Conservation (phyloP, 305 asterid genomes). For the Solanum hybrid region DNA sequence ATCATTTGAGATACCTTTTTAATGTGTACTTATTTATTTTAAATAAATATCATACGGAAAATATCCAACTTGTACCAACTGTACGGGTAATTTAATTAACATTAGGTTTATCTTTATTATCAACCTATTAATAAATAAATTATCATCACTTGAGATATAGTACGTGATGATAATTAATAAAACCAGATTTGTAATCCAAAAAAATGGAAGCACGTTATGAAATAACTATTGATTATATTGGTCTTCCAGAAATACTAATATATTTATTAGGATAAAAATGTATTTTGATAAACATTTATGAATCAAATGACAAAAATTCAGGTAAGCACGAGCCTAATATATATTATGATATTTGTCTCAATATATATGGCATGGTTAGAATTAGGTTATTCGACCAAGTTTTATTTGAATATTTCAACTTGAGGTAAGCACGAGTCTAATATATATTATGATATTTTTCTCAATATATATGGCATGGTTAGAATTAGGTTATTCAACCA, state of each 20-base stretch:
- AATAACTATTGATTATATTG: not conserved
- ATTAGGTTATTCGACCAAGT: no score
- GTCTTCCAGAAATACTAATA: not conserved
- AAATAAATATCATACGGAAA: not conserved
- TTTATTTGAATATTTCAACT: no score
- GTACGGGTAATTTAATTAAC: not conserved
- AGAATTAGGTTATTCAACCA: no score
- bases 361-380: not conserved
- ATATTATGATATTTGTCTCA: no score
- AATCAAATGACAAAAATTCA: not conserved
- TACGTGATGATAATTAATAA: not conserved
- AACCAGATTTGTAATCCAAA: not conserved
- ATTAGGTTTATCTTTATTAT: not conserved
- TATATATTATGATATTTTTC: no score
- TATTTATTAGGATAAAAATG: not conserved
- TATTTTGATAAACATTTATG: not conserved
- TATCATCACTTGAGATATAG: not conserved
- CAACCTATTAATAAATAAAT: not conserved
- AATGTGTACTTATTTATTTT: not conserved
- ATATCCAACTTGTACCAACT: not conserved
- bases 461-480: not conserved
- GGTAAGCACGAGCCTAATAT: no score
- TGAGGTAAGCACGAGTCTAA: no score
- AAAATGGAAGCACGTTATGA: not conserved
- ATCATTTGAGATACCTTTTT: not conserved